Evolutionary conservation across 2,329 filamentous ascomycete species (phyloP), one percentile per base, ranked within the genome.

Genomic region (Penicillium sp.): DNA sequence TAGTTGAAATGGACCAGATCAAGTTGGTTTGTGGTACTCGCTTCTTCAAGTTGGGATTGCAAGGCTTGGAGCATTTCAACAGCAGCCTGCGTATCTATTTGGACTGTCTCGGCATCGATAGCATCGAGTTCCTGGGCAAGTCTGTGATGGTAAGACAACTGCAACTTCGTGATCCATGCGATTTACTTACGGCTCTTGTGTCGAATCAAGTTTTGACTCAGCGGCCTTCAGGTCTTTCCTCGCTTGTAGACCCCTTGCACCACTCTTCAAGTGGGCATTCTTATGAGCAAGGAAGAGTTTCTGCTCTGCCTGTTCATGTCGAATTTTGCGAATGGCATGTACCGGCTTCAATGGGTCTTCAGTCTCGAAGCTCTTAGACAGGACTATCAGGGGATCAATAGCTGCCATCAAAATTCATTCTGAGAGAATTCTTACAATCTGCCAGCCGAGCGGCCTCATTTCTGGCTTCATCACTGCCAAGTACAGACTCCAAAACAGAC

Each of bases 261-360:
- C 90, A 65, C 89, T 93, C 49, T 89, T 80, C 40, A 91, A 75
- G 41, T 85, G 80, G 7, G 90, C 89, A 67, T 90, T 86, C 61
- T 92, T 89, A 65, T 90, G 86, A 1, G 86, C 81, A 20, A 86
- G 81, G 53, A 89, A 89, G 3, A 92, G 76, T 6, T 84, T 81
- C 63, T 82, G 81, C 60, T 84, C 80, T 35, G 89, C 76, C 22
- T 85, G 79, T 58, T 86, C 81, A 63, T 89, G 82, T 25, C 81
- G 82, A 25, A 92, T 72, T 49, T 78, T 78, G 20, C 89, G 82
- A 33, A 89, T 76, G 0, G 85, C 84, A 15, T 77, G 79, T 1
- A 90, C 76, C 0, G 87, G 81, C 0, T 81, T 82, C 54, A 84
- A 77, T 0, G 82, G 71, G 62, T 89, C 82, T 1, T 73, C 72